phyloP scores from a whole-genome alignment of 1,284 basidiomycete species.

The Pulchroboletus neoregius region DNA sequence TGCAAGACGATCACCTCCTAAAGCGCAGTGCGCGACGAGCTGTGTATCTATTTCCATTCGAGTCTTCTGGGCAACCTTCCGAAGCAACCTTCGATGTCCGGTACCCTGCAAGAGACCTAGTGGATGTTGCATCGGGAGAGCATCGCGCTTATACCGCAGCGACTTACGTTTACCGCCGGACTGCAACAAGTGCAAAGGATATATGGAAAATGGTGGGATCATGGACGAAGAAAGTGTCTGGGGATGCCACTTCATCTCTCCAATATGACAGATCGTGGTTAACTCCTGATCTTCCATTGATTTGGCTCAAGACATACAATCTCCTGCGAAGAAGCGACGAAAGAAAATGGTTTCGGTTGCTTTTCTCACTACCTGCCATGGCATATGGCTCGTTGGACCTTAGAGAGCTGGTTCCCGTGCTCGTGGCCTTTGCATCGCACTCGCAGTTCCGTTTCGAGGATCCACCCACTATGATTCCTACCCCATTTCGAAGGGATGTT shows the following conservation, averaged over 20 bases:
- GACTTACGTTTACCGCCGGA: slow-evolving; percentile 2
- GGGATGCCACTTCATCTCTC: neutral
- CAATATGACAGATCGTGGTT: neutral
- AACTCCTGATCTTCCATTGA: neutral
- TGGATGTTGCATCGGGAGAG: slow-evolving; percentile 3
- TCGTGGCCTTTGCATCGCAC: slow-evolving; percentile 32
- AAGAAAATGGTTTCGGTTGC: neutral
- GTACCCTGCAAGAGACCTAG: slow-evolving; percentile 20
- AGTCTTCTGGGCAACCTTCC: neutral
- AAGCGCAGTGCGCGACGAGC: slow-evolving; percentile 14
- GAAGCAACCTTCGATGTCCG: neutral
- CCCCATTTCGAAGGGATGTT: slow-evolving; percentile 8
- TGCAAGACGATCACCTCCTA: slow-evolving; percentile 9
- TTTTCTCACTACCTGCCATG: neutral
- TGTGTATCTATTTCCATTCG: slow-evolving; percentile 10
- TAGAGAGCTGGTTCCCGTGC: slow-evolving; percentile 15
- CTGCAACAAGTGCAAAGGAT: neutral
- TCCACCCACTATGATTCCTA: slow-evolving; percentile 17
- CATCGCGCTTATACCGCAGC: slow-evolving; percentile 16
- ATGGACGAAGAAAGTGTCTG: neutral
- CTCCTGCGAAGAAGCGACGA: neutral
- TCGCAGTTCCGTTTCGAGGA: slow-evolving; percentile 10
- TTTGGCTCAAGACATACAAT: neutral
- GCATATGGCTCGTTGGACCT: neutral
- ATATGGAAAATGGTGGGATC: neutral